phyloP scores from a whole-genome alignment of 306 rosid species.

The Echinosophora koreensis region DNA sequence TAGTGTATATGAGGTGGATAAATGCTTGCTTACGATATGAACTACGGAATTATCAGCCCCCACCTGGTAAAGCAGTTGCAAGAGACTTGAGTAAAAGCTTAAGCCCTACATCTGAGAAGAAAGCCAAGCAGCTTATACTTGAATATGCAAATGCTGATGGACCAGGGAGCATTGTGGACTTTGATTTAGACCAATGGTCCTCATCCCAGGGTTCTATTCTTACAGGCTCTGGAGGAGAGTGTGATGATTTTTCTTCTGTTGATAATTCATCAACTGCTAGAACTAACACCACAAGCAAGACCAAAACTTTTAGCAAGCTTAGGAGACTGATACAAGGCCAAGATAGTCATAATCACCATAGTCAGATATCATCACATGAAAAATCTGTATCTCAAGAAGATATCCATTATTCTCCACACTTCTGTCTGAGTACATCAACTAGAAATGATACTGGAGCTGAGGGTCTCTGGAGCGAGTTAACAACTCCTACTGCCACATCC shows the following conservation, averaged over 20 bases:
- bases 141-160: conserved; percentile 75
- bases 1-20: conserved; percentile 85
- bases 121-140: conserved; percentile 83
- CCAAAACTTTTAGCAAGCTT: conserved; percentile 65
- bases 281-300: conserved; percentile 54
- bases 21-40: conserved; percentile 90
- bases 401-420: conserved; percentile 50
- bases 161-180: conserved; percentile 53
- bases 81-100: conserved; percentile 76
- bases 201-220: conserved; percentile 65
- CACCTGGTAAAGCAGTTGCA: conserved; percentile 73
- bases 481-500: conserved; percentile 46
- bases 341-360: conserved; percentile 45
- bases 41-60: conserved; percentile 72
- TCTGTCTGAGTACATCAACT: conserved; percentile 49
- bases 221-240: conserved; percentile 65
- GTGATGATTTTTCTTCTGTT: conserved; percentile 58
- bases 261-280: conserved; percentile 57
- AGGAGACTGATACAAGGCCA: conserved; percentile 63
- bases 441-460: conserved; percentile 45
- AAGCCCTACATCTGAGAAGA: conserved; percentile 81
- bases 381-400: conserved; percentile 55
- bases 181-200: conserved; percentile 76
- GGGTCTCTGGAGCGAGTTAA: conserved; percentile 41
- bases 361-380: conserved; percentile 49